A percentile compares a stretch with the other conserved stretches of the same genome.
phyloP scores from a whole-genome alignment of 306 rosid genomes.

The Cucumis melo region DNA sequence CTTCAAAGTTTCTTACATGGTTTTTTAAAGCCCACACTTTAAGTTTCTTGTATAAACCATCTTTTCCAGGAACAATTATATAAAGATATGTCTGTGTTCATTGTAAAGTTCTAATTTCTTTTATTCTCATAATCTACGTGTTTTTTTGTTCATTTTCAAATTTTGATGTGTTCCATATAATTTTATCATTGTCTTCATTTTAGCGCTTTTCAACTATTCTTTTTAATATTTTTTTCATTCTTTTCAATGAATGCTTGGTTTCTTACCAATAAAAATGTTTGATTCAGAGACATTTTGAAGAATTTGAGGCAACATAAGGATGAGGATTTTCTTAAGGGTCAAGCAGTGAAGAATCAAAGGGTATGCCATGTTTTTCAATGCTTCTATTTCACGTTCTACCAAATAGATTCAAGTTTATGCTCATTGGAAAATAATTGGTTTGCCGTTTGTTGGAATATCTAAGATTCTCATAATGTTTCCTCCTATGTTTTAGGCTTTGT shows the following conservation, averaged over 20 bases:
- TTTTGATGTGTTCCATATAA: neutral
- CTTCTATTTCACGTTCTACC: neutral
- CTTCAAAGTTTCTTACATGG: neutral
- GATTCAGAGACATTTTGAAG: conserved; percentile 45
- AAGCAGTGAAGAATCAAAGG: conserved; percentile 82
- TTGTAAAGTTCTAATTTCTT: neutral
- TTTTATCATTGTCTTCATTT: neutral
- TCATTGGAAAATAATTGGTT: neutral
- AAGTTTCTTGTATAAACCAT: neutral
- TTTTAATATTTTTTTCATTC: too few species aligned
- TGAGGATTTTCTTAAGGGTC: conserved; percentile 79
- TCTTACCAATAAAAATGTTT: neutral
- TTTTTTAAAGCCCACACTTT: neutral
- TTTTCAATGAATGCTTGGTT: too few species aligned
- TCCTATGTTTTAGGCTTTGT: conserved; percentile 41
- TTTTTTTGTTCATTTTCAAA: neutral
- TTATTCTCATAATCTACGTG: neutral
- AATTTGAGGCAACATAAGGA: conserved; percentile 69
- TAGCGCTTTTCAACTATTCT: neutral
- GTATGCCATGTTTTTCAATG: conserved; percentile 19
- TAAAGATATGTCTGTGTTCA: neutral
- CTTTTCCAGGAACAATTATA: neutral
- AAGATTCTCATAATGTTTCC: neutral
- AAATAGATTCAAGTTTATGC: neutral
- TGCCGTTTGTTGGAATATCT: neutral